A percentile compares a stretch with the other conserved stretches of the same genome.
phyloP scores from a whole-genome alignment of 1,284 basidiomycete genomes.

The Ustilago crameri region DNA sequence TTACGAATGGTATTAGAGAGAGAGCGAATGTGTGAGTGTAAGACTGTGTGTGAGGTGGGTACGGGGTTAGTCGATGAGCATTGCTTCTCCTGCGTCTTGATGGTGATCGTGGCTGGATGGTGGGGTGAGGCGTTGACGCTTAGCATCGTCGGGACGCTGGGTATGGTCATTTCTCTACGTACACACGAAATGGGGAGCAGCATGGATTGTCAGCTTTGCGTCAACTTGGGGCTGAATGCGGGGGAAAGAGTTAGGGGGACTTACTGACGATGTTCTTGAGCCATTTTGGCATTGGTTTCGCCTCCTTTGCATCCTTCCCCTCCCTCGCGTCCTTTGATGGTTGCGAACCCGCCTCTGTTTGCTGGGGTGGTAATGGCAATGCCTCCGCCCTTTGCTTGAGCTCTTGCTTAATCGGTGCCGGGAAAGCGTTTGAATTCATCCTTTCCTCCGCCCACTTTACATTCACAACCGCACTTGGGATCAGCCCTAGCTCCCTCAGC shows the following conservation, averaged over 20 bases:
- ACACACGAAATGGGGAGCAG: neutral
- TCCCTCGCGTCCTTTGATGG: neutral
- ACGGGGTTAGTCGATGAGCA: constrained; percentile 21
- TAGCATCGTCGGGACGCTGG: neutral
- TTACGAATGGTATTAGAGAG: neutral
- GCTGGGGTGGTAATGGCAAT: constrained; percentile 20
- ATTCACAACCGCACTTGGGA: constrained; percentile 81
- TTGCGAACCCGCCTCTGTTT: no score
- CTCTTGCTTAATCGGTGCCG: constrained; percentile 37
- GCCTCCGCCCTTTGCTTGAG: constrained; percentile 21
- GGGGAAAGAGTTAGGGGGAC: constrained; percentile 2
- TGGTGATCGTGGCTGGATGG: neutral
- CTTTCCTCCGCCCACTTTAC: constrained; percentile 79
- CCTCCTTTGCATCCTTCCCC: neutral
- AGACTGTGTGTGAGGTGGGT: neutral
- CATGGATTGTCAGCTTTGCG: no score
- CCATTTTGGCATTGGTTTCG: constrained; percentile 48
- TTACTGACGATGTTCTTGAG: constrained; percentile 50
- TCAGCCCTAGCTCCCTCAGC: constrained; percentile 78
- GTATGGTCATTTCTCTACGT: constrained; percentile 15
- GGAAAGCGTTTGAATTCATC: constrained; percentile 72
- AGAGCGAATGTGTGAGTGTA: neutral
- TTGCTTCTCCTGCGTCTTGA: constrained; percentile 2
- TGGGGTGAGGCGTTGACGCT: constrained; percentile 14
- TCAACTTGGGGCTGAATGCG: neutral